Conservation (phyloP, 2,329 filamentous ascomycete species). For the Fusarium ambrosium region DNA sequence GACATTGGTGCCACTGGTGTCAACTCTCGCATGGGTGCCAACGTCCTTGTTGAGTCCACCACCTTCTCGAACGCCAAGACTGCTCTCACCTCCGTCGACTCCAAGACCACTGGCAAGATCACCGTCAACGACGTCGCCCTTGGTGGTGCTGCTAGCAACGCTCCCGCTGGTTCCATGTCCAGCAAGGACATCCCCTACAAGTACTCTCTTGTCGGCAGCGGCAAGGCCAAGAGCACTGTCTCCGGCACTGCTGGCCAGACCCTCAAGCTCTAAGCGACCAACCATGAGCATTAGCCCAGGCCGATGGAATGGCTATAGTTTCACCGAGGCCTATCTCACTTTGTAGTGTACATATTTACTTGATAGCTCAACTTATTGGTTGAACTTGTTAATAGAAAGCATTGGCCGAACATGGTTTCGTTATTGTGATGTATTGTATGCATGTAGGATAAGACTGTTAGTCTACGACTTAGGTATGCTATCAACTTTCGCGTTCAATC, state of each 20-base stretch:
- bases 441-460: background rate
- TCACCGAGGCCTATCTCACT: conserved; percentile 1
- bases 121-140: conserved; percentile 58
- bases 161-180: conserved; percentile 64
- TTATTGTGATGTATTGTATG: conserved; percentile 1
- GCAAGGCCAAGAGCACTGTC: conserved; percentile 60
- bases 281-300: background rate
- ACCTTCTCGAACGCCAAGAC: conserved; percentile 59
- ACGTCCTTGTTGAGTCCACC: conserved; percentile 70
- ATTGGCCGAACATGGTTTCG: background rate
- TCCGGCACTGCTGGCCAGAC: conserved; percentile 55
- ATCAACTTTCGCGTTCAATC: background rate
- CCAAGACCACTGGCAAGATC: conserved; percentile 57
- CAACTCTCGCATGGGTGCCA: conserved; percentile 69
- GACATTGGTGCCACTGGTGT: conserved; percentile 60
- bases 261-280: conserved; percentile 49
- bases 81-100: conserved; percentile 57
- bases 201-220: conserved; percentile 60
- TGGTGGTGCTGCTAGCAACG: conserved; percentile 55
- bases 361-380: background rate
- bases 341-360: conserved; percentile 30
- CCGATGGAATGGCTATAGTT: background rate
- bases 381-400: conserved; percentile 7
- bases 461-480: background rate
- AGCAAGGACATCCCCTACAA: conserved; percentile 67